Conservation (phyloP, 805 yeast genomes). For the Yarrowia divulgata region DNA sequence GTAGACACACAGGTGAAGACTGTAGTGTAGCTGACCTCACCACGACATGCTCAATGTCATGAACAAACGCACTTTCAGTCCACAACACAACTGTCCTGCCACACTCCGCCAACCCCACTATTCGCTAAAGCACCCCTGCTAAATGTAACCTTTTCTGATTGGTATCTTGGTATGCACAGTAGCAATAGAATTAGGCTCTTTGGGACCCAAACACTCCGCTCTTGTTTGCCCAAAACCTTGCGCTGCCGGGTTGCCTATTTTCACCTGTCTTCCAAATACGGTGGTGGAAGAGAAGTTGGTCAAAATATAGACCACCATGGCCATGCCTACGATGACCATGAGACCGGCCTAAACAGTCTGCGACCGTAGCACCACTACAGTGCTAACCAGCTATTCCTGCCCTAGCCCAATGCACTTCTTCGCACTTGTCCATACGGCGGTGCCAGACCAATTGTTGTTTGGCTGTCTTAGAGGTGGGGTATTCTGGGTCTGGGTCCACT, state of each 20-base stretch:
- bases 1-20: not conserved
- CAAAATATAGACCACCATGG: too few species aligned
- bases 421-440: not conserved
- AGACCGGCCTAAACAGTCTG: not conserved
- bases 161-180: slow-evolving; percentile 22
- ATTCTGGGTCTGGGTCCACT: slow-evolving; percentile 3
- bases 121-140: slow-evolving; percentile 35
- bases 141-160: slow-evolving; percentile 16
- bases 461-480: too few species aligned
- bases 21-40: not conserved
- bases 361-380: too few species aligned
- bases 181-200: slow-evolving; percentile 11
- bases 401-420: slow-evolving; percentile 8
- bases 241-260: slow-evolving; percentile 6
- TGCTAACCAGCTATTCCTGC: not conserved
- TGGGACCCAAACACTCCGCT: slow-evolving; percentile 34
- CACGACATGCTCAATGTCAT: too few species aligned
- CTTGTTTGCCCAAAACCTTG: slow-evolving; percentile 17
- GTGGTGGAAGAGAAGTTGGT: not conserved
- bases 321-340: not conserved
- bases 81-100: too few species aligned
- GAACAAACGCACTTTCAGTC: too few species aligned
- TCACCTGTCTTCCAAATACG: slow-evolving; percentile 9
- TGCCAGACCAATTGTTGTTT: too few species aligned
- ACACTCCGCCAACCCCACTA: not conserved